Evolutionary conservation across 371 early-diverging fungal species (phyloP), one percentile per base, ranked within the genome.

Genomic region (Circinella umbellata): DNA sequence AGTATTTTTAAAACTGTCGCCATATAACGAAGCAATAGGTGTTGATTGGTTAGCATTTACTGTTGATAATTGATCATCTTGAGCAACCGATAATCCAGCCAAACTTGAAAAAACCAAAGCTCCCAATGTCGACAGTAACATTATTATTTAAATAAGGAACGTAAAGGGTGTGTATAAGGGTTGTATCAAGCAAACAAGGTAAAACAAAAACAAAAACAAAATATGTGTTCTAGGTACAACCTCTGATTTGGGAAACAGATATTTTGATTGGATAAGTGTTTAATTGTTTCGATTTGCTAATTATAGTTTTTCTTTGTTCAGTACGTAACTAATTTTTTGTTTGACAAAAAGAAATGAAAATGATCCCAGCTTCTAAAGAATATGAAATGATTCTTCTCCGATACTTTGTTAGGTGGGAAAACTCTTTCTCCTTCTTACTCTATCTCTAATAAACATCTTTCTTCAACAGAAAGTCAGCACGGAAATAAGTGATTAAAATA

Each of bases 1-100:
- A 3, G 63, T 62, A 46, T 81, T 81, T 48, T 68, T 76, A 60
- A 82, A 82, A 15, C 61, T 61, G 51, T 63, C 64, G 4, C 73
- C 77, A 57, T 80, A 82, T 60, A 80, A 73, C 9, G 73, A 66
- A 47, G 60, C 70, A 38, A 70, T 42, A 35, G 67, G 71, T 8
- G 69, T 64, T 36, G 63, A 10, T 10, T 36, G 39, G 39, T 69
- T 68, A 53, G 63, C 59, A 47, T 27, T 27, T 27, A 63, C 64
- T 17, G 73, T 55, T 11, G 72, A 57, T 39, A 17, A 55, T 64
- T 63, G 71, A 4, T 49, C 49, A 38, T 59, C 59, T 49, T 67
- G 69, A 47, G 64, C 64, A 27, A 48, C 53, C 6, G 46, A 27
- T 4, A 70, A 20, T 17, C 68, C 61, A 0, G 66, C 51, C 9